Base-by-base conservation (phyloP, 176 grass and related monocot genomes). In the Eragrostis curvula region DNA sequence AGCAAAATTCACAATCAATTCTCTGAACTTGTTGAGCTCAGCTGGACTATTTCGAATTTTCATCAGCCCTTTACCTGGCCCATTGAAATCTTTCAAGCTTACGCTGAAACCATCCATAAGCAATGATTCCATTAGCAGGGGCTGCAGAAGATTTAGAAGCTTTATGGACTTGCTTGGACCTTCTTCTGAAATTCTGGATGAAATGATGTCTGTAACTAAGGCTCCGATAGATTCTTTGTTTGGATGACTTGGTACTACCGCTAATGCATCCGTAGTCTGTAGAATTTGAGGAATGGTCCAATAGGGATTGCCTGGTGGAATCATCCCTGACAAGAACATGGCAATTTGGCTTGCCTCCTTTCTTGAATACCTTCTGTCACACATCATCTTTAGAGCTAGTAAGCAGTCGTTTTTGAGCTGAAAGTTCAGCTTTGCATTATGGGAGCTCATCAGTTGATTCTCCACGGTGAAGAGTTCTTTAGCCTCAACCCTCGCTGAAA, bases 401-500 rank as follows among this genome's bases (percentile, higher is more conserved):
- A 80, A 86, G 44, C 77, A 83, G 40, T 94, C 92, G 29, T 94
- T 87, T 73, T 83, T 87, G 28, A 90, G 69, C 70, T 88, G 85
- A 69, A 94, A 71, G 80, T 94, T 94, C 44, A 94, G 73, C 44
- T 81, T 88, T 6, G 79, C 85, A 84, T 74, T 90, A 64, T 94
- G 92, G 0, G 92, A 90, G 81, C 86, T 88, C 18, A 88, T 3
- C 50, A 94, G 42, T 66, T 94, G 92, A 14, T 90, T 88, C 78
- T 94, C 92, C 20, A 90, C 85, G 9, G 74, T 86, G 69, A 90
- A 94, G 18, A 94, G 68, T 56, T 94, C 85, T 53, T 48, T 15
- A 61, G 87, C 92, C 80, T 94, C 92, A 48, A 87, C 86, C 60
- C 89, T 94, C 36, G 86, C 88, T 80, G 75, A 70, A 55, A 94